Evolutionary conservation across 2,329 filamentous ascomycete species (phyloP).

Genomic region (Teratosphaeria epicoccoides): DNA sequence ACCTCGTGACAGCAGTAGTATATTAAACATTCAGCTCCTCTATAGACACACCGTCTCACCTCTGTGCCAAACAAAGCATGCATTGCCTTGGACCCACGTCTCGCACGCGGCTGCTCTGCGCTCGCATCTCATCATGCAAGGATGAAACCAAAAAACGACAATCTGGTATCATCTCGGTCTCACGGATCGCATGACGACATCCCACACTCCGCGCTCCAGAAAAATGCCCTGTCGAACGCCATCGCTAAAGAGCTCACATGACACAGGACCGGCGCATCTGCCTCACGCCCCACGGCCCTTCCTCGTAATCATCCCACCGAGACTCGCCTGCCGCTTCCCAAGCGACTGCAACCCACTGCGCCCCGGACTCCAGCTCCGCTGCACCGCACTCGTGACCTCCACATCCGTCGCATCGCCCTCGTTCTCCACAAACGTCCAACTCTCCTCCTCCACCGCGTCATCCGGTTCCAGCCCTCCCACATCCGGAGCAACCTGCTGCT

Average conservation of each 20-base stretch:
- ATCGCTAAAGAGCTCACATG: neutral
- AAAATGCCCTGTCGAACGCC: neutral
- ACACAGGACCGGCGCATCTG: neutral
- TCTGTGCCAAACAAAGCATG: no score
- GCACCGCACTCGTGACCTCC: neutral
- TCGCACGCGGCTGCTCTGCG: neutral
- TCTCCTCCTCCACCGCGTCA: conserved; percentile 18
- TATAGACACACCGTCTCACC: no score
- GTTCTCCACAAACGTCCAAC: conserved; percentile 77
- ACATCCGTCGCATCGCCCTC: conserved; percentile 33
- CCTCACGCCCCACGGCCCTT: neutral
- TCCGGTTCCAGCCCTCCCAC: conserved; percentile 14
- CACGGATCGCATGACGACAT: neutral
- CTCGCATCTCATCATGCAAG: neutral
- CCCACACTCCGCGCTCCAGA: neutral
- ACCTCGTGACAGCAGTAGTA: no score
- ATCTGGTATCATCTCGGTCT: neutral
- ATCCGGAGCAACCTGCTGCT: conserved; percentile 14
- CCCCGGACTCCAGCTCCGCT: neutral
- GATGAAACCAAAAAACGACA: no score
- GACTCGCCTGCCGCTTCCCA: neutral
- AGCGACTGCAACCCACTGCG: neutral
- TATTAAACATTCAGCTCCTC: no score
- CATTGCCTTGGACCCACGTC: no score
- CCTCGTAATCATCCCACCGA: neutral